Conservation (phyloP, 768 basidiomycete genomes). For the Albatrellus ellisii region DNA sequence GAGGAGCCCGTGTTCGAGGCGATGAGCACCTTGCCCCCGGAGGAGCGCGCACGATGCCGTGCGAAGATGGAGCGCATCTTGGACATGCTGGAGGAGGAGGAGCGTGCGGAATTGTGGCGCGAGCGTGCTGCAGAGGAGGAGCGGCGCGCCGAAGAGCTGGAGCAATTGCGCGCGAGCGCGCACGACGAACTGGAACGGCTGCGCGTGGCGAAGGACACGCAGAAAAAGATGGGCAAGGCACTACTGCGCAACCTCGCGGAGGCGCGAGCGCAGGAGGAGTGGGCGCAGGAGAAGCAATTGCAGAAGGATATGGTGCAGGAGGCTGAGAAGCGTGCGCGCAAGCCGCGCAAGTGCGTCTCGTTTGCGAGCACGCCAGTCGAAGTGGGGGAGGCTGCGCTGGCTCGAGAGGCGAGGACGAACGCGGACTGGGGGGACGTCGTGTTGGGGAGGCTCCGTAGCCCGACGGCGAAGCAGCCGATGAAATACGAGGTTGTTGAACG, state of each 20-base stretch:
- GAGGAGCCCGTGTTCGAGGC: slow-evolving; percentile 36
- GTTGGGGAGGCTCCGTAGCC: slow-evolving; percentile 20
- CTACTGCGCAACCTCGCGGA: slow-evolving; percentile 35
- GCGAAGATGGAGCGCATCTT: slow-evolving; percentile 53
- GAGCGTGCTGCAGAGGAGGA: slow-evolving; percentile 29
- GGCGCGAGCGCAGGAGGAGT: slow-evolving; percentile 26
- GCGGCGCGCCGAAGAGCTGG: slow-evolving; percentile 31
- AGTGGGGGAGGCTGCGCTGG: slow-evolving; percentile 15
- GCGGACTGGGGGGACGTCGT: slow-evolving; percentile 42
- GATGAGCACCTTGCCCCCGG: slow-evolving; percentile 29
- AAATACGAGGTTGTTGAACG: slow-evolving; percentile 62
- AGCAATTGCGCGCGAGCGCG: slow-evolving; percentile 36
- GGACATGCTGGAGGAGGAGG: slow-evolving; percentile 61
- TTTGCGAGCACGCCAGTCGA: slow-evolving; percentile 36
- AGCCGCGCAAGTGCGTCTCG: slow-evolving; percentile 47
- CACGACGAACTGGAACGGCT: slow-evolving; percentile 26
- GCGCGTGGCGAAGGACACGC: slow-evolving; percentile 34
- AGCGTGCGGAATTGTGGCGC: slow-evolving; percentile 30
- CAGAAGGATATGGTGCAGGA: slow-evolving; percentile 18
- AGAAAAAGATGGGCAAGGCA: slow-evolving; percentile 70
- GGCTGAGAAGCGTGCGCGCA: slow-evolving; percentile 20
- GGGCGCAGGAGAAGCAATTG: slow-evolving; percentile 19
- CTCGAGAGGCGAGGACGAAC: slow-evolving; percentile 6
- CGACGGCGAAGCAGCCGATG: slow-evolving; percentile 36
- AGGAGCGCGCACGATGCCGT: slow-evolving; percentile 35